Base-by-base conservation (phyloP, 345 rosid species). In the Turritis glabra region DNA sequence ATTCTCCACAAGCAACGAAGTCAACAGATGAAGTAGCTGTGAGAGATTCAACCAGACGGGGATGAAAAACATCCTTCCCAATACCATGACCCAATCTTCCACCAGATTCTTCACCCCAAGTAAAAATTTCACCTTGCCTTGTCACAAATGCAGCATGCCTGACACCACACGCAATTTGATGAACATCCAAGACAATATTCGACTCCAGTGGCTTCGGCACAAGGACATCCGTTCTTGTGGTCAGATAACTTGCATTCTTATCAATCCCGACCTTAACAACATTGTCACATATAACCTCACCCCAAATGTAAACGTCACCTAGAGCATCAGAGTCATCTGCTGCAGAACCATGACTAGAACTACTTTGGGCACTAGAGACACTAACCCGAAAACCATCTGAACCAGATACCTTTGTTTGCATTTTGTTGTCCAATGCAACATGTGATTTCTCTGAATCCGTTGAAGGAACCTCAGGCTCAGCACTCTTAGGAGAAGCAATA, bases 71-170 rank as follows among this genome's bases (percentile, higher is more conserved):
- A 82, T 95, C 93, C 72, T 84, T 90, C 60, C 87, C 90, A 55
- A 85, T 87, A 40, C 97, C 97, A 80, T 95, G 97, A 77, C 99
- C 99, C 26, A 95, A 93, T 69, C 96, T 81, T 54, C 99, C 99
- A 65, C 97, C 97, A 35, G 96, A 88, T 81, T 92, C 99, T 82
- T 95, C 97, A 68, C 99, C 99, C 99, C 99, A 95, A 26, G 97
- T 88, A 80, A 95, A 95, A 61, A 90, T 80, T 63, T 95, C 99
- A 59, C 97, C 99, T 75, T 95, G 97, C 64, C 89, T 82, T 18
- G 99, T 95, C 71, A 95, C 96, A 47, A 95, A 63, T 18, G 97
- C 96, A 67, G 97, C 91, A 75, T 95, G 99, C 77, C 82, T 87
- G 21, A 89, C 97, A 67, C 99, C 99, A 75, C 96, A 89, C 8